Evolutionary conservation across 2,329 filamentous ascomycete genomes (phyloP), one percentile per base, ranked within the genome.

Genomic region (Emmonsia crescens): DNA sequence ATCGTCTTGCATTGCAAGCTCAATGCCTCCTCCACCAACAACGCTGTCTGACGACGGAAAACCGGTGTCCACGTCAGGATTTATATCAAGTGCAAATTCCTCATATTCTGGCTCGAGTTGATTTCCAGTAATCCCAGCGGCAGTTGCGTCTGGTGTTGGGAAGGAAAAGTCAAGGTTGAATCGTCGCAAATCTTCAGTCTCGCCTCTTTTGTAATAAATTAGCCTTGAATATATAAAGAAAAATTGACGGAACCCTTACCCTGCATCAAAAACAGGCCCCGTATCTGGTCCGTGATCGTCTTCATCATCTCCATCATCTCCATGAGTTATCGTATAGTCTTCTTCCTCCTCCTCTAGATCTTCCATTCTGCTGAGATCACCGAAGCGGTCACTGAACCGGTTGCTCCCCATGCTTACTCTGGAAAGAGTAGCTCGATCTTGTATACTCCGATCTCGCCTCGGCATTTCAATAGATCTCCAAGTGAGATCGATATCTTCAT

Each of bases 351-450:
- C 78, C 16, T 67, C 72, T 24, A 73, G 76, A 14, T 77, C 76
- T 59, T 79, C 78, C 9, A 79, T 63, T 60, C 77, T 73, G 21
- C 76, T 78, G 55, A 78, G 64, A 60, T 80, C 79, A 1, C 73
- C 79, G 65, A 83, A 83, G 61, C 78, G 73, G 62, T 82, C 81
- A 66, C 80, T 83, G 56, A 81, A 68, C 24, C 76, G 70, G 27
- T 72, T 68, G 57, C 70, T 73, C 14, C 72, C 75, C 59, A 75
- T 73, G 63, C 80, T 78, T 63, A 77, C 75, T 63, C 76, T 75
- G 14, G 75, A 77, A 19, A 78, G 59, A 33, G 73, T 71, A 44
- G 70, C 69, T 27, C 67, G 71, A 40, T 77, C 74, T 42, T 73
- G 69, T 46, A 75, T 72, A 55, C 69, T 72, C 2, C 72, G 68